Percentiles rank a stretch among this genome's conserved stretches.
These are phyloP conservation scores for Didymella pinodella DNA, from an alignment of 2,329 filamentous ascomycete species.

Conservation along the genomic window DNA sequence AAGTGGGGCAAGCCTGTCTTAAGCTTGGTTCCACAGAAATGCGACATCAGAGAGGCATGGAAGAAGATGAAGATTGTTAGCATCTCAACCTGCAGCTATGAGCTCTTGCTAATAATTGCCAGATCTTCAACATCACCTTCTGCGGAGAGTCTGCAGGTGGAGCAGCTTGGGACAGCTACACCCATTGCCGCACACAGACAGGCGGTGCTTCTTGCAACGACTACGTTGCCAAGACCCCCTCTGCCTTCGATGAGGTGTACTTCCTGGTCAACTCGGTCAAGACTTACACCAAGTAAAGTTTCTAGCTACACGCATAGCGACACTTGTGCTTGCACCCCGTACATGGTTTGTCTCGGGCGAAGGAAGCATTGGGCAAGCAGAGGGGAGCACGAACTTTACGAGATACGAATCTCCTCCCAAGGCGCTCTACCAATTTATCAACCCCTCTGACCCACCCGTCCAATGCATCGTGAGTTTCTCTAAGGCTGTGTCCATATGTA, in stretches of 20 bases:
- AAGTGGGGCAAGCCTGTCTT: conserved; percentile 52
- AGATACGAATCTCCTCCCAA: neutral
- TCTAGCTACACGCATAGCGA: neutral
- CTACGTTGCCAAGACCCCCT: conserved; percentile 31
- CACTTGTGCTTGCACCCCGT: neutral
- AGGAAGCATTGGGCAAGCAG: neutral
- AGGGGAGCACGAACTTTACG: neutral
- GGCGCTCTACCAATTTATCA: neutral
- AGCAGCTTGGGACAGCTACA: conserved; percentile 60
- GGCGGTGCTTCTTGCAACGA: conserved; percentile 56
- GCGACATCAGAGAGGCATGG: conserved; percentile 54
- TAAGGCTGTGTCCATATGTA: neutral
- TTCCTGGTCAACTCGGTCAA: conserved; percentile 31
- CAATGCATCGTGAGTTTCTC: neutral
- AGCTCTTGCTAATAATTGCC: neutral
- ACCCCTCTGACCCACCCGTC: neutral
- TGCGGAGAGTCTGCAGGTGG: conserved; percentile 50
- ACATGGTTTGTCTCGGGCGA: neutral
- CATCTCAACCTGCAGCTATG: neutral
- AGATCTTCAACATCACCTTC: conserved; percentile 58
- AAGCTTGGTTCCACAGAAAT: conserved; percentile 43
- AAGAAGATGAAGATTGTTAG: conserved; percentile 31
- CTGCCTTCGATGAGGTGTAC: conserved; percentile 32
- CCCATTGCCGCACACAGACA: conserved; percentile 21
- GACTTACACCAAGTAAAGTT: conserved; percentile 12